A percentile compares a stretch with the other conserved stretches of the same genome.
Conservation (phyloP, 306 rosid genomes). For the Vigna unguiculata region DNA sequence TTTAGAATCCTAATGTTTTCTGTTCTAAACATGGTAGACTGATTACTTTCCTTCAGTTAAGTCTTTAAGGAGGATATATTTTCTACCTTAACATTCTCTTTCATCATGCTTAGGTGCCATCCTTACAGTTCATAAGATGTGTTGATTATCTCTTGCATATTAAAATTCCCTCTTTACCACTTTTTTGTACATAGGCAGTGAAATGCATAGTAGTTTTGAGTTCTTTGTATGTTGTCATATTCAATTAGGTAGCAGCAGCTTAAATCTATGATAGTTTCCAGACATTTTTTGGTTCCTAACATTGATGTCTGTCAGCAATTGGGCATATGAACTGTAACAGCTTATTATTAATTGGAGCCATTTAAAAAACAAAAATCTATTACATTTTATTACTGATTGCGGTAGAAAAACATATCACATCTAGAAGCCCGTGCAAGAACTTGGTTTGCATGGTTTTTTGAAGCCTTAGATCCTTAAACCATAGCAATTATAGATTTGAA, state of each 20-base stretch:
- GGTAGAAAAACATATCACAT: slow-evolving; percentile 1
- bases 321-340: slow-evolving; percentile 9
- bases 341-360: slow-evolving; percentile 13
- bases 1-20: slow-evolving; percentile 31
- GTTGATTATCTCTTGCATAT: slow-evolving; percentile 15
- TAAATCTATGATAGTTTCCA: slow-evolving; percentile 17
- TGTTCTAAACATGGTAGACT: slow-evolving; percentile 41
- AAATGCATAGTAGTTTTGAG: slow-evolving; percentile 8
- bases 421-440: slow-evolving; percentile 33
- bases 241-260: slow-evolving; percentile 18
- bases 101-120: slow-evolving; percentile 6
- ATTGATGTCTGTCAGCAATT: slow-evolving; percentile 7
- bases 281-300: slow-evolving; percentile 20
- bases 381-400: slow-evolving; percentile 16
- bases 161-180: slow-evolving; percentile 16
- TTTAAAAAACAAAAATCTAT: slow-evolving; percentile 1
- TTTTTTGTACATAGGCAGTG: slow-evolving; percentile 18
- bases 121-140: slow-evolving; percentile 24
- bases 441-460: slow-evolving; percentile 25
- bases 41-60: slow-evolving; percentile 22
- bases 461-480: slow-evolving; percentile 14
- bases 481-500: slow-evolving; percentile 25
- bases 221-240: slow-evolving; percentile 21
- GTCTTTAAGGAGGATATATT: slow-evolving; percentile 27
- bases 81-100: slow-evolving; percentile 20